Percentiles rank a stretch among this genome's conserved stretches.
Evolutionary conservation across 2,329 filamentous ascomycete genomes (phyloP).

Genomic region (Aspergillus calidoustus): DNA sequence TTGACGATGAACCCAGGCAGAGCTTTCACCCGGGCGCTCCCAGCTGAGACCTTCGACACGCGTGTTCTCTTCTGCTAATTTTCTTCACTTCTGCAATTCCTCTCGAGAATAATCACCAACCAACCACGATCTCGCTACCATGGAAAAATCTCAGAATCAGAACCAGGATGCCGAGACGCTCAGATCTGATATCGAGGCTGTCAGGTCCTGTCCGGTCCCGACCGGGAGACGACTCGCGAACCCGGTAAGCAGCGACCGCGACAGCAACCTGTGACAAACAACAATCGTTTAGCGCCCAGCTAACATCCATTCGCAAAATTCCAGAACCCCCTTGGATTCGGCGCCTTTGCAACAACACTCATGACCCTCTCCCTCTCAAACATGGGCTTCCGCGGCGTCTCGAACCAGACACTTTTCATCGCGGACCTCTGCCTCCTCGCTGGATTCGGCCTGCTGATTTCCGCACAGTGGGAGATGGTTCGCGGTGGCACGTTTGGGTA

Average conservation of each 20-base stretch:
- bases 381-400: slow-evolving; percentile 60
- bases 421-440: slow-evolving; percentile 60
- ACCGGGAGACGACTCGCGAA: background rate
- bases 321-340: slow-evolving; percentile 49
- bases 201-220: background rate
- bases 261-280: too few relatives aligned
- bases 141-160: background rate
- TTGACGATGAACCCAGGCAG: background rate
- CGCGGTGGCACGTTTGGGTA: slow-evolving; percentile 59
- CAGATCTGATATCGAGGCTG: background rate
- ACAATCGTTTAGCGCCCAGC: background rate
- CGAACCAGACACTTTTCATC: slow-evolving; percentile 57
- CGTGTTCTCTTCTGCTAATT: background rate
- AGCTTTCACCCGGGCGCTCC: background rate
- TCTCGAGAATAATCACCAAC: background rate
- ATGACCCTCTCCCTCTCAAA: slow-evolving; percentile 59
- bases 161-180: background rate
- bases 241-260: background rate
- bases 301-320: background rate
- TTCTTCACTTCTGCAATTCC: background rate
- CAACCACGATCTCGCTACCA: background rate
- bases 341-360: slow-evolving; percentile 59
- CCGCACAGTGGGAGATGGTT: slow-evolving; percentile 61
- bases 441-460: slow-evolving; percentile 58
- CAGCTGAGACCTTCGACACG: background rate